phyloP scores from a whole-genome alignment of 2,329 filamentous ascomycete species.

The Fusarium duplospermum region DNA sequence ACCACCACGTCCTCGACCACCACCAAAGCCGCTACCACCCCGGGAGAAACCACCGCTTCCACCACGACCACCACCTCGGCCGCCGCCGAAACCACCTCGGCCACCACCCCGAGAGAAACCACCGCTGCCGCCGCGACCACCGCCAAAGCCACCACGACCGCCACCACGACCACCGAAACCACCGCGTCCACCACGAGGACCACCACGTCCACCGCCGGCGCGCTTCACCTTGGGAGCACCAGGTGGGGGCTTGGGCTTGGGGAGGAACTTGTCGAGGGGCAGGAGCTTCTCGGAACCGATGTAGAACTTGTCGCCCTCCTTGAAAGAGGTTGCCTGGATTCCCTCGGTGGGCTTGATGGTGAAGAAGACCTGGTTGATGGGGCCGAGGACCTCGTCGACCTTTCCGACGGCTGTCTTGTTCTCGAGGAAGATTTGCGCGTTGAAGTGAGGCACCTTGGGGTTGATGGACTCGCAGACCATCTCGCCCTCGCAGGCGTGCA shows the following conservation, averaged over 20 bases:
- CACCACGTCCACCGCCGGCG: conserved; percentile 63
- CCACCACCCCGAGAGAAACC: conserved; percentile 41
- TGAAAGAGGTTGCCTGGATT: conserved; percentile 94
- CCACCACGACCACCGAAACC: conserved; percentile 51
- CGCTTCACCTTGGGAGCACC: conserved; percentile 73
- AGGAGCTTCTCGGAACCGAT: conserved; percentile 95
- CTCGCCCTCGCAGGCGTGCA: conserved; percentile 96
- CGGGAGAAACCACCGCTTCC: conserved; percentile 41
- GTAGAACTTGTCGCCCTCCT: conserved; percentile 96
- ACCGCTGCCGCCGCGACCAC: conserved; percentile 46
- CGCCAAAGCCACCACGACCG: conserved; percentile 55
- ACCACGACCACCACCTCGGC: conserved; percentile 47
- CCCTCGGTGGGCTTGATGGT: conserved; percentile 97
- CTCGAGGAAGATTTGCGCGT: conserved; percentile 97
- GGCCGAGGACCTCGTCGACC: conserved; percentile 96
- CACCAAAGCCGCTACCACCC: conserved; percentile 45
- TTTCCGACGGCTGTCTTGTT: conserved; percentile 98
- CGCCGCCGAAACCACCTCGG: conserved; percentile 39
- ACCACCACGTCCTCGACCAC: conserved; percentile 45
- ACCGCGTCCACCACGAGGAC: conserved; percentile 52
- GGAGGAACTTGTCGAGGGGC: conserved; percentile 94
- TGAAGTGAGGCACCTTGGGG: conserved; percentile 98
- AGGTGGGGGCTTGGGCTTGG: conserved; percentile 83
- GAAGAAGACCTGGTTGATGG: conserved; percentile 98
- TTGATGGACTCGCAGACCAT: conserved; percentile 97